Conservation (phyloP, 345 rosid genomes). For the Camelina sativa region DNA sequence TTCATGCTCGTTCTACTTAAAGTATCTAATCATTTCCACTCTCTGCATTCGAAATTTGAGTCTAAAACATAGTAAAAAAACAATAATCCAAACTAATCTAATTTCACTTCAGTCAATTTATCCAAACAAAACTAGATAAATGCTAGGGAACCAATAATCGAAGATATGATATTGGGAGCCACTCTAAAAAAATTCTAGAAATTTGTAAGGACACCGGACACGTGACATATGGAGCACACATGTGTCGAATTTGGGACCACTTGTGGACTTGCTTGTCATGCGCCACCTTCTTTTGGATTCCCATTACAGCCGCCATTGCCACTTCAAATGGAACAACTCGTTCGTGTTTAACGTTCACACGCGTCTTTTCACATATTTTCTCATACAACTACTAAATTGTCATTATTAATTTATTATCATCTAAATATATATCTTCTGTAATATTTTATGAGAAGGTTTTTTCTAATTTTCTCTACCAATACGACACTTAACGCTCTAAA, state of each 20-base stretch:
- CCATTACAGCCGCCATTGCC: slow-evolving; percentile 34
- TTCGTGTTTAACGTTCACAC: slow-evolving; percentile 9
- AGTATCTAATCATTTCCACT: too few relatives aligned
- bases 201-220: too few relatives aligned
- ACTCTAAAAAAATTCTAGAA: background rate
- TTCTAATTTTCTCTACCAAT: too few relatives aligned
- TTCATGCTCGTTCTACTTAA: too few relatives aligned
- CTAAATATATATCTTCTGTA: too few relatives aligned
- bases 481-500: too few relatives aligned
- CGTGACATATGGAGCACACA: slow-evolving; percentile 25
- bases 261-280: slow-evolving; percentile 8
- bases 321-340: slow-evolving; percentile 22
- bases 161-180: background rate
- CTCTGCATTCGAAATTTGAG: too few relatives aligned
- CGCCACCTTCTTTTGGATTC: slow-evolving; percentile 19
- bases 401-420: too few relatives aligned
- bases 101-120: background rate
- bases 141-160: background rate
- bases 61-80: too few relatives aligned
- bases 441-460: too few relatives aligned
- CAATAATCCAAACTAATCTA: too few relatives aligned
- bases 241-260: slow-evolving; percentile 21
- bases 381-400: background rate
- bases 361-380: background rate
- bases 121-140: background rate